These are phyloP conservation scores for Saccharomyces pastorianus DNA, from an alignment of 1,139 yeast genomes.

Conservation along the genomic window DNA sequence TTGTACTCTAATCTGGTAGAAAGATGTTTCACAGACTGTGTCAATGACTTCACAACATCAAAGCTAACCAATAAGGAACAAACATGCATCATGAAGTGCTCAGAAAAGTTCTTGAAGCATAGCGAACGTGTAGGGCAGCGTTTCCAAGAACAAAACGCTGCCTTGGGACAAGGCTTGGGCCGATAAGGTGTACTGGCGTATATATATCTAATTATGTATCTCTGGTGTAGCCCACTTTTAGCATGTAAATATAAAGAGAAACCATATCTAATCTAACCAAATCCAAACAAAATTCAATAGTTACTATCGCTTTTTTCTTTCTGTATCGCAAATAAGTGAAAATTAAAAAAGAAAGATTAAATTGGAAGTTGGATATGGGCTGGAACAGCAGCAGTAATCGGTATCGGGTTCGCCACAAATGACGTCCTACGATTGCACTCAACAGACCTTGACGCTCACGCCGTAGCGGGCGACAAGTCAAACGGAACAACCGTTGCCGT, in stretches of 20 bases:
- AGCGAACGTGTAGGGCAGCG: conserved; percentile 97
- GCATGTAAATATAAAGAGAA: conserved; percentile 6
- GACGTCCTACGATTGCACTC: conserved; percentile 33
- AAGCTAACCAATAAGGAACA: conserved; percentile 78
- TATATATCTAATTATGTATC: background rate
- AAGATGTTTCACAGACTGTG: conserved; percentile 95
- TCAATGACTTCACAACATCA: conserved; percentile 92
- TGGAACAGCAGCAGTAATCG: conserved; percentile 24
- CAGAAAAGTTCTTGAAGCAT: conserved; percentile 96
- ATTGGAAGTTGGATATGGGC: background rate
- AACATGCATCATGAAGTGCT: conserved; percentile 79
- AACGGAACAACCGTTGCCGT: conserved; percentile 27
- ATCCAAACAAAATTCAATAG: background rate
- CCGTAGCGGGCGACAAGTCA: conserved; percentile 9
- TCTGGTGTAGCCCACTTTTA: background rate
- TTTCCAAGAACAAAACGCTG: conserved; percentile 91
- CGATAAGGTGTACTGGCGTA: background rate
- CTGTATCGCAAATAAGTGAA: background rate
- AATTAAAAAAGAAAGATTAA: conserved; percentile 14
- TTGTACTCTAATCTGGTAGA: conserved; percentile 88
- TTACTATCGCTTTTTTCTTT: too few relatives aligned
- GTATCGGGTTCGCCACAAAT: conserved; percentile 28
- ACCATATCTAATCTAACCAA: background rate
- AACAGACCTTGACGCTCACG: conserved; percentile 27
- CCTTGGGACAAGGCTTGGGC: conserved; percentile 41